Conservation (phyloP, 495 filamentous ascomycete genomes). For the Pyrenula massariospora region DNA sequence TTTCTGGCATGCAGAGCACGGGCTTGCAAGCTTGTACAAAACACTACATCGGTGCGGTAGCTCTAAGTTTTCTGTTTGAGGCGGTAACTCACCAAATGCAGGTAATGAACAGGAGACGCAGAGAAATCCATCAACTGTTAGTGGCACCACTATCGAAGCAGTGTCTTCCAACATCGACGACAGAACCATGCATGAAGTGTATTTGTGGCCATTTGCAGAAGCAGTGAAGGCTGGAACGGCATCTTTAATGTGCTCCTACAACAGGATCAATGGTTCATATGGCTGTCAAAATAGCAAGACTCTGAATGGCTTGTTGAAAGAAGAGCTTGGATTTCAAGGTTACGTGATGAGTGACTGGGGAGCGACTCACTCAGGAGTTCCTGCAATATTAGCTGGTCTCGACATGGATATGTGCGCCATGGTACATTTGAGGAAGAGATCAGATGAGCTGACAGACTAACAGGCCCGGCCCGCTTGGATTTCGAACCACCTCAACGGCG, state of each 20-base stretch:
- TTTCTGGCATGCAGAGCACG: conserved; percentile 41
- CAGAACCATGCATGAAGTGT: conserved; percentile 67
- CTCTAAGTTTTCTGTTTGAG: conserved; percentile 11
- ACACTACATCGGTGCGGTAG: conserved; percentile 38
- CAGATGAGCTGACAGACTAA: conserved; percentile 20
- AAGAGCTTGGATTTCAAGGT: conserved; percentile 55
- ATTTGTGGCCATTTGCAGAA: conserved; percentile 66
- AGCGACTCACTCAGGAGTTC: conserved; percentile 43
- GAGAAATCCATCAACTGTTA: conserved; percentile 12
- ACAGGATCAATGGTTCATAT: conserved; percentile 54
- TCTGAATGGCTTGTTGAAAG: conserved; percentile 52
- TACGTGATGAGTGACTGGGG: conserved; percentile 57
- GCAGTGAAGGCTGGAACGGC: conserved; percentile 49
- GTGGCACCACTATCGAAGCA: conserved; percentile 53
- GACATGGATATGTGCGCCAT: conserved; percentile 53
- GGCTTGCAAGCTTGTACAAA: conserved; percentile 45
- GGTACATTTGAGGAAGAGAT: conserved; percentile 43
- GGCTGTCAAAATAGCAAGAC: conserved; percentile 52
- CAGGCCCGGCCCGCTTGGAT: not conserved
- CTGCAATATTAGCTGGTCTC: conserved; percentile 41
- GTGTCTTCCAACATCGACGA: conserved; percentile 49
- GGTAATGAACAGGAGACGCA: conserved; percentile 45
- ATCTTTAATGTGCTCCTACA: conserved; percentile 60
- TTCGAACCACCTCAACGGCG: conserved; percentile 27
- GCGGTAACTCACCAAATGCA: not conserved